Evolutionary conservation across 1,284 basidiomycete species (phyloP).

Genomic region (Ceratobasidium theobromae): DNA sequence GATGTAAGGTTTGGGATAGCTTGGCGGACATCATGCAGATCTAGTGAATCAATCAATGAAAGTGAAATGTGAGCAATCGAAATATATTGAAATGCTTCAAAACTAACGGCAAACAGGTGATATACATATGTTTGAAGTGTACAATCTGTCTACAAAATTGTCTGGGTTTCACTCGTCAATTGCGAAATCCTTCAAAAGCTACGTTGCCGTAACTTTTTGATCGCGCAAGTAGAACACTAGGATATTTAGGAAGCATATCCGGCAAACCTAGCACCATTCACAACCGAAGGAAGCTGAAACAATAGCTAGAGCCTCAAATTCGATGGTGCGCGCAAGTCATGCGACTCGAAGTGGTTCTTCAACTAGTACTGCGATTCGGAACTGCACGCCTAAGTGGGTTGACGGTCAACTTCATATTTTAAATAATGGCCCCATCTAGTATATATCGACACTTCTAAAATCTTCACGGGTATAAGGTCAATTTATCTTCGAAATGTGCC

Average conservation of each 20-base stretch:
- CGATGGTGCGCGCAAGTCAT: not conserved
- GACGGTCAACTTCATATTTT: not conserved
- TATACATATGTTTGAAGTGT: not conserved
- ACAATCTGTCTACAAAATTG: not conserved
- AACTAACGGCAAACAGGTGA: too few relatives aligned
- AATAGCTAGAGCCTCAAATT: not conserved
- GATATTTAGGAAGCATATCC: too few relatives aligned
- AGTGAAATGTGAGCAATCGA: not conserved
- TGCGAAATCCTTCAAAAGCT: too few relatives aligned
- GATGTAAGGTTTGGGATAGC: slow-evolving; percentile 13
- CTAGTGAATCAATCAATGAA: not conserved
- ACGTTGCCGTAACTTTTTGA: too few relatives aligned
- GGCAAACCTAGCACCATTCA: too few relatives aligned
- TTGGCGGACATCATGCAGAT: not conserved
- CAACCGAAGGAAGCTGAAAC: too few relatives aligned
- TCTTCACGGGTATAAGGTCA: too few relatives aligned
- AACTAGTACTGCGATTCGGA: not conserved
- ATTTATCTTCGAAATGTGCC: too few relatives aligned
- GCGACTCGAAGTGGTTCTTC: not conserved
- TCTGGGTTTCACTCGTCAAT: too few relatives aligned
- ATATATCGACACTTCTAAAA: not conserved
- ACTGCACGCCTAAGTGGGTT: not conserved
- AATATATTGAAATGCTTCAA: too few relatives aligned
- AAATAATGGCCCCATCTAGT: not conserved
- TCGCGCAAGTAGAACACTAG: too few relatives aligned